Percentiles rank a stretch among this genome's conserved stretches.
Conservation (phyloP, 2,329 filamentous ascomycete species). For the Fusarium drepaniforme region DNA sequence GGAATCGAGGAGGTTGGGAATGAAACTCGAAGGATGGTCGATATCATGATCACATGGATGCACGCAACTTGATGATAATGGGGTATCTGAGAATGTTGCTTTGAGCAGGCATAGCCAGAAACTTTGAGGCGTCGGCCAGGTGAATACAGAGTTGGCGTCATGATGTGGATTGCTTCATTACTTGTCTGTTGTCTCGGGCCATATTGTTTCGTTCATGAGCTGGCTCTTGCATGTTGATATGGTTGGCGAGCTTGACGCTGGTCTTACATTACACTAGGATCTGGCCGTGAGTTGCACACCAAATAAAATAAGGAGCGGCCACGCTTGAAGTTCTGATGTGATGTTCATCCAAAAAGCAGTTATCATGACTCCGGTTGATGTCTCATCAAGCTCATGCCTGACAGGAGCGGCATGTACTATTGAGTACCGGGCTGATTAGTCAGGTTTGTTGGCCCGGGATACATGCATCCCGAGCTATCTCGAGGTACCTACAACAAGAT, state of each 20-base stretch:
- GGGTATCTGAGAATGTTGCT: background rate
- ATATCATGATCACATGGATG: background rate
- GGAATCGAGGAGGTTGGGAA: constrained; percentile 22
- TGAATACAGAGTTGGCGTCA: background rate
- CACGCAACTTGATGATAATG: background rate
- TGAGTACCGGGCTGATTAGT: too few species aligned
- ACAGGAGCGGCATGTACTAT: background rate
- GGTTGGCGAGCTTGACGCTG: background rate
- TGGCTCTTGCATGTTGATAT: background rate
- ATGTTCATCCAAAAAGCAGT: background rate
- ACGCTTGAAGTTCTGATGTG: background rate
- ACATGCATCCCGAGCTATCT: background rate
- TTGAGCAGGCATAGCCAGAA: background rate
- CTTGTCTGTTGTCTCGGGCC: background rate
- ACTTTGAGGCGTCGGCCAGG: background rate
- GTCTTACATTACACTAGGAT: background rate
- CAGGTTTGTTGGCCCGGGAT: background rate
- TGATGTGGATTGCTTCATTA: background rate
- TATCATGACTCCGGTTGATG: background rate
- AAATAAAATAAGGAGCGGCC: background rate
- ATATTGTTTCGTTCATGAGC: background rate
- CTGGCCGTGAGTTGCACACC: background rate
- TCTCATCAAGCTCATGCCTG: background rate
- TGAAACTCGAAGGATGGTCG: constrained; percentile 10
- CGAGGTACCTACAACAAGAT: background rate